These are phyloP conservation scores for Cryptococcus depauperatus DNA, from an alignment of 1,284 basidiomycete genomes.

Conservation along the genomic window DNA sequence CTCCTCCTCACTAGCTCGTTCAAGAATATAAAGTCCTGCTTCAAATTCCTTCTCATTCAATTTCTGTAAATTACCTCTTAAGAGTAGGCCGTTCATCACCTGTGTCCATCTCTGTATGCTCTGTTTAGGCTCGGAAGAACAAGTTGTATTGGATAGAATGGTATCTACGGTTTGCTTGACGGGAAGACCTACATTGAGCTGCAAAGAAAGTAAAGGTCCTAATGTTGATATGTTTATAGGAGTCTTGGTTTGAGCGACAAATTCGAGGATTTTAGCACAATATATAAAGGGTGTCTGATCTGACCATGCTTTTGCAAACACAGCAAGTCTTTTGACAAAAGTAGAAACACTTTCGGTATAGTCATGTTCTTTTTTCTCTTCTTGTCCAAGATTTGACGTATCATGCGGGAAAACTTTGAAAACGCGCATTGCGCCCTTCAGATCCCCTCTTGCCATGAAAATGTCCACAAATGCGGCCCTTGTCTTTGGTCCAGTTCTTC, in stretches of 20 bases:
- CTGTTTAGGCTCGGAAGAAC: background rate
- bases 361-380: background rate
- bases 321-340: conserved; percentile 7
- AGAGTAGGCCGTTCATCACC: conserved; percentile 9
- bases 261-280: background rate
- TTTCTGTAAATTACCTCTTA: conserved; percentile 5
- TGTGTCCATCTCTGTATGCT: conserved; percentile 11
- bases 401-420: conserved; percentile 3
- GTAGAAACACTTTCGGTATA: conserved; percentile 1
- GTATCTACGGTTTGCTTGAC: conserved; percentile 7
- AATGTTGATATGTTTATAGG: conserved; percentile 2
- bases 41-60: conserved; percentile 3
- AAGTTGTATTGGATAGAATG: conserved; percentile 7
- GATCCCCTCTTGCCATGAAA: conserved; percentile 6
- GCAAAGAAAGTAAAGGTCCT: conserved; percentile 12
- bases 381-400: background rate
- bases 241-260: conserved; percentile 1
- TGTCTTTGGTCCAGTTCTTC: conserved; percentile 6
- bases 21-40: conserved; percentile 10
- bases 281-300: background rate
- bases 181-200: conserved; percentile 6
- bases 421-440: conserved; percentile 7
- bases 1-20: background rate
- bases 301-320: background rate
- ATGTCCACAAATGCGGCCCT: conserved; percentile 11